These are phyloP conservation scores for Ceratocystiopsis sp. DNA, from an alignment of 2,329 filamentous ascomycete genomes.

Conservation along the genomic window DNA sequence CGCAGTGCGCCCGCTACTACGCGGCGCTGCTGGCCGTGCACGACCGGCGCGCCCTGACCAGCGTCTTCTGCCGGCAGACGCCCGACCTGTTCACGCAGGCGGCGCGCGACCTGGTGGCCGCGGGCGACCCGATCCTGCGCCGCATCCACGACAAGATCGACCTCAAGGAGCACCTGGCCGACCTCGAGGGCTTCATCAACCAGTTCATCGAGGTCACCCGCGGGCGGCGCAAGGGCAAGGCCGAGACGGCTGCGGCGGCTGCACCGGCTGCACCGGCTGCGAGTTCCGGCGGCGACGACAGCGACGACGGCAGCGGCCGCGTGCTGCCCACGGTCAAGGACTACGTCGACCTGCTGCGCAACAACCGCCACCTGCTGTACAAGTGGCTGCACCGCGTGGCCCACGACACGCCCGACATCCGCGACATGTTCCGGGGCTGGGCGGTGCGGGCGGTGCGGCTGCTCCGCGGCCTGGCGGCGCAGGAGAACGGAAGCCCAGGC, in stretches of 20 bases:
- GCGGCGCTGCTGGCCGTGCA: slow-evolving; percentile 52
- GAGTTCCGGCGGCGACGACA: background rate
- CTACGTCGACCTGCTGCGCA: slow-evolving; percentile 48
- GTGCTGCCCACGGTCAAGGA: slow-evolving; percentile 49
- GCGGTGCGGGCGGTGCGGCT: slow-evolving; percentile 37
- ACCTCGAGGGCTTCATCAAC: slow-evolving; percentile 49
- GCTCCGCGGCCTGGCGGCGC: slow-evolving; percentile 24
- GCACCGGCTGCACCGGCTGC: too few relatives aligned
- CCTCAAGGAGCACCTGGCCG: slow-evolving; percentile 49
- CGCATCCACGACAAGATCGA: slow-evolving; percentile 55
- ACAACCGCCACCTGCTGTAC: slow-evolving; percentile 46
- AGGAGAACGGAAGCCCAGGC: background rate
- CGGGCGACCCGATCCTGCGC: slow-evolving; percentile 61
- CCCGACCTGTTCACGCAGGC: slow-evolving; percentile 59
- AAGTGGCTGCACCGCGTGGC: slow-evolving; percentile 55
- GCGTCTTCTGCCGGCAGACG: slow-evolving; percentile 46
- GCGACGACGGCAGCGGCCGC: slow-evolving; percentile 6
- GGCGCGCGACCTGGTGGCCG: slow-evolving; percentile 45
- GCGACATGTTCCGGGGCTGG: slow-evolving; percentile 43
- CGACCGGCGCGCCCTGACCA: slow-evolving; percentile 55
- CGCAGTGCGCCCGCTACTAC: slow-evolving; percentile 50
- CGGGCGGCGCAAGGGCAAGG: slow-evolving; percentile 14
- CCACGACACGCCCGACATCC: slow-evolving; percentile 49
- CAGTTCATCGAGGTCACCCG: slow-evolving; percentile 49
- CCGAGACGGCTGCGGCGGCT: too few relatives aligned